Base-by-base conservation (phyloP, 2,329 filamentous ascomycete species). In the Sporothrix pallida region DNA sequence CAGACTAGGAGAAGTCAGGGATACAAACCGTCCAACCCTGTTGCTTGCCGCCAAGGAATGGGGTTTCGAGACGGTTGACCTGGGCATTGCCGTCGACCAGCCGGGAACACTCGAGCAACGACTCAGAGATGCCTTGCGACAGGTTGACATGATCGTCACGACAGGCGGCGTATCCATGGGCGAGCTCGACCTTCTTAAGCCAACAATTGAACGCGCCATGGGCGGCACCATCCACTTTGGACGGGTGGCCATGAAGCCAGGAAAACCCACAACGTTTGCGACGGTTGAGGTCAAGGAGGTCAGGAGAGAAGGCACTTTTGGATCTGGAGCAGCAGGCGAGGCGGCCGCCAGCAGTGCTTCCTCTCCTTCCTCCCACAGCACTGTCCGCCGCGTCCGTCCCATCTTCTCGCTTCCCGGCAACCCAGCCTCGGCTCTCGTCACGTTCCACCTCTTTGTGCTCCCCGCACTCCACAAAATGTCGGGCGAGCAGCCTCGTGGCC, bases 81-180 rank as follows among this genome's bases (percentile, higher is more conserved):
- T 98, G 0, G 95, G 94, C 0, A 97, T 99, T 77, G 93, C 91
- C 1, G 89, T 86, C 56, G 93, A 97, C 81, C 89, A 89, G 83
- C 86, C 91, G 0, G 90, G 89, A 0, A 87, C 89, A 1, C 87
- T 99, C 0, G 95, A 98, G 80, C 86, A 92, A 78, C 90, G 87
- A 2, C 87, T 99, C 10, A 91, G 95, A 2, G 87, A 89, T 73
- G 93, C 92, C 0, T 85, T 98, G 75, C 88, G 92, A 23, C 85
- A 85, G 67, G 90, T 91, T 37, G 95, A 98, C 79, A 84, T 98
- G 13, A 87, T 99, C 74, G 90, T 99, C 79, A 98, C 96, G 17
- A 95, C 93, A 0, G 96, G 96, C 26, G 96, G 96, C 67, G 96
- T 98, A 23, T 97, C 93, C 10, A 99, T 99, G 96, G 96, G 96